Evolutionary conservation across 495 filamentous ascomycete species (phyloP).

Genomic region (Hypoxylon fuscum): DNA sequence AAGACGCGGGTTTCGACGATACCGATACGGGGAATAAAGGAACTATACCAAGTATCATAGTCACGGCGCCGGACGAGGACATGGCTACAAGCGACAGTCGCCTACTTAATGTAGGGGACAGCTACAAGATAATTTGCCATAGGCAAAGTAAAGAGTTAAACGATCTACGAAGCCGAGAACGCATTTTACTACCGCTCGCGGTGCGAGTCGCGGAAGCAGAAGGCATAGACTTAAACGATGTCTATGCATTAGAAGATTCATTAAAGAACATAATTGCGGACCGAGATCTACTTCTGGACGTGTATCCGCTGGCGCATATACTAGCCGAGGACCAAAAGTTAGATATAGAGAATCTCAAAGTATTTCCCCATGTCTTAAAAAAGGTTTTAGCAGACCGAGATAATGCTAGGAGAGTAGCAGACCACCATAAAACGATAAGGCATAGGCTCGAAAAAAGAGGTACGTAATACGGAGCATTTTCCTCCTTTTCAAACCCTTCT

Average conservation of each 20-base stretch:
- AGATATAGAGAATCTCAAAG: conserved; percentile 18
- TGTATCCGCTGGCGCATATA: conserved; percentile 29
- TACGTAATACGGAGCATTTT: too few relatives aligned
- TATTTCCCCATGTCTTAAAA: conserved; percentile 8
- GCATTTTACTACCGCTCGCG: conserved; percentile 29
- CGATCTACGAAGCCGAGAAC: not conserved
- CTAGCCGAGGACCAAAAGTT: conserved; percentile 33
- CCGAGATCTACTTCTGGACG: conserved; percentile 18
- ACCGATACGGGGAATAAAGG: not conserved
- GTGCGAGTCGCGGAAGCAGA: conserved; percentile 28
- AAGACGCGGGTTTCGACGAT: conserved; percentile 30
- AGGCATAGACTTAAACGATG: conserved; percentile 18
- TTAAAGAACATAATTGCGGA: conserved; percentile 29
- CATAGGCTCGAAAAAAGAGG: conserved; percentile 5
- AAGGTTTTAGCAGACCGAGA: conserved; percentile 25
- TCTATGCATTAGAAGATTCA: not conserved
- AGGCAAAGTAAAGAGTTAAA: conserved; percentile 15
- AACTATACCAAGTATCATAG: conserved; percentile 7
- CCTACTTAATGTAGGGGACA: conserved; percentile 7
- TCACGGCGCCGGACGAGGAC: conserved; percentile 4
- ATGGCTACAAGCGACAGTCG: not conserved
- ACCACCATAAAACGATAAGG: conserved; percentile 4
- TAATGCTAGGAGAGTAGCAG: conserved; percentile 1
- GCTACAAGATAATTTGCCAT: conserved; percentile 20
- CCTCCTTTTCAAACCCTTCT: too few relatives aligned